These are phyloP conservation scores for Aspergillus ellipticus DNA, from an alignment of 495 filamentous ascomycete genomes.

Conservation along the genomic window DNA sequence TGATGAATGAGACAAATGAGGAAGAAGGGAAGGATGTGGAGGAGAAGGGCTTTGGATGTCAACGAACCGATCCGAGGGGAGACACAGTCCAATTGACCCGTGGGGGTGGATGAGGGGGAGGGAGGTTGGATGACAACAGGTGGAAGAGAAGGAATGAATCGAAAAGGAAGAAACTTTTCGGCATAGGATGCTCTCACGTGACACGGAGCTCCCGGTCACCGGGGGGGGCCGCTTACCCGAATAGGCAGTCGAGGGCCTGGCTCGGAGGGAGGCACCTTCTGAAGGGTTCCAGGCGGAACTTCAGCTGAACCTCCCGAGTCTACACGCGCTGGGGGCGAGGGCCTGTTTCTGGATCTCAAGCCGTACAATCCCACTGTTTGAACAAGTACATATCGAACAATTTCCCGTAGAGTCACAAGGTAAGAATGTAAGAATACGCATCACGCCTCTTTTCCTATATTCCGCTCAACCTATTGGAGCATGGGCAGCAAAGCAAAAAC, in stretches of 20 bases:
- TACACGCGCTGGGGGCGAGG: no score
- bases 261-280: no score
- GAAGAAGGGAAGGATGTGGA: background rate
- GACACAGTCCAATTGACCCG: background rate
- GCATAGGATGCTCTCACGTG: constrained; percentile 15
- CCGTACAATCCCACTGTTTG: background rate
- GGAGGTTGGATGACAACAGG: constrained; percentile 6
- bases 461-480: background rate
- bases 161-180: constrained; percentile 40
- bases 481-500: constrained; percentile 4
- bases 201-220: background rate
- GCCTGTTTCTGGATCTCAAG: no score
- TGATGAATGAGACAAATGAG: constrained; percentile 15
- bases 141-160: background rate
- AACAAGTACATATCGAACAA: constrained; percentile 1
- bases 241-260: background rate
- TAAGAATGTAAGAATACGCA: background rate
- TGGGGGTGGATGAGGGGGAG: constrained; percentile 13
- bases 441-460: constrained; percentile 5
- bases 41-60: background rate
- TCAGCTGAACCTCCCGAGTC: no score
- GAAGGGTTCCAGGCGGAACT: no score
- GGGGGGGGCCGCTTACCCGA: background rate
- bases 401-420: constrained; percentile 2
- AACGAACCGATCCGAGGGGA: constrained; percentile 20